phyloP scores from a whole-genome alignment of 2,329 filamentous ascomycete species.

The Fusarium denticulatum region DNA sequence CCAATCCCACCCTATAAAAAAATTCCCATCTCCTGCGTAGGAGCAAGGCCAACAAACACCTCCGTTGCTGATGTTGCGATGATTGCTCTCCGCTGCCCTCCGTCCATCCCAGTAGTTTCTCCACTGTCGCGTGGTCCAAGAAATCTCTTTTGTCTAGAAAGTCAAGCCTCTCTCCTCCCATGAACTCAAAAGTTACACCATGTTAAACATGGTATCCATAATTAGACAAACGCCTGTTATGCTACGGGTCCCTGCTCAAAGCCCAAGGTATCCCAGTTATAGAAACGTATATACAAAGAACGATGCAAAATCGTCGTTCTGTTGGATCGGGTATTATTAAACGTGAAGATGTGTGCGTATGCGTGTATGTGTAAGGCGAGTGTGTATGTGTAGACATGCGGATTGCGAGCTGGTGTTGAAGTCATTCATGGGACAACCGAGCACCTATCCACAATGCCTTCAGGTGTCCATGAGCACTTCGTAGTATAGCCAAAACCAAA shows the following conservation, averaged over 20 bases:
- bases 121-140: conserved; percentile 28
- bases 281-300: conserved; percentile 44
- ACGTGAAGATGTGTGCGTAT: conserved; percentile 31
- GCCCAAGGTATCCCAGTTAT: conserved; percentile 41
- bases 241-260: conserved; percentile 39
- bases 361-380: background rate
- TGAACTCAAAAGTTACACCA: conserved; percentile 28
- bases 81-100: conserved; percentile 36
- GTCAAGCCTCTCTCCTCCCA: conserved; percentile 30
- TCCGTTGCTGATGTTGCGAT: conserved; percentile 25
- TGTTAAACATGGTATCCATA: conserved; percentile 12
- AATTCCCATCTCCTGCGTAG: conserved; percentile 7
- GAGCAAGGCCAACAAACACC: conserved; percentile 17
- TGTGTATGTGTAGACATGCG: background rate
- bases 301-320: conserved; percentile 28
- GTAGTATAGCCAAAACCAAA: background rate
- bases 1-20: conserved; percentile 14
- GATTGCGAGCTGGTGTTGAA: background rate
- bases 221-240: conserved; percentile 45
- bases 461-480: background rate
- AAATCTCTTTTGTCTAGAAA: conserved; percentile 45
- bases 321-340: conserved; percentile 41
- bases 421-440: background rate
- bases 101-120: conserved; percentile 24
- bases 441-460: background rate